Percentiles rank a stretch among this genome's conserved stretches.
These are phyloP conservation scores for Pseudopyrenochaeta lycopersici DNA, from an alignment of 2,329 filamentous ascomycete genomes.

Conservation along the genomic window DNA sequence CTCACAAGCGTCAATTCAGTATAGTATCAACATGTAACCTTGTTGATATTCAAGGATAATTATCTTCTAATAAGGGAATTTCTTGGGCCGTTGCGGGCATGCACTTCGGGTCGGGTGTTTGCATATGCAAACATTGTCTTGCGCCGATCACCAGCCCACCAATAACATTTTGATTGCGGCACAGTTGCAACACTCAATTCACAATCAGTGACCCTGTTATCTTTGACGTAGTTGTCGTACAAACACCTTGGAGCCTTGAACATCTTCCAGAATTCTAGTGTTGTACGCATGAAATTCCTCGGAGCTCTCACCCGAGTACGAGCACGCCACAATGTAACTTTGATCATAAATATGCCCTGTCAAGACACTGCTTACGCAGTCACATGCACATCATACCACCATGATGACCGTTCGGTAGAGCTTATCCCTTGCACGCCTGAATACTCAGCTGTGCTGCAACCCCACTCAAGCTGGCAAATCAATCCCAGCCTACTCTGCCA, in stretches of 20 bases:
- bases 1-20: no score
- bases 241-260: neutral
- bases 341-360: neutral
- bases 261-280: neutral
- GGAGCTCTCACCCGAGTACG: neutral
- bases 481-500: no score
- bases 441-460: neutral
- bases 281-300: no score
- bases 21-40: no score
- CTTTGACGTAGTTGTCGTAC: neutral
- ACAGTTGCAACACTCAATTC: neutral
- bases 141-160: neutral
- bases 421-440: neutral
- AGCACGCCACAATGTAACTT: neutral
- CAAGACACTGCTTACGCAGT: neutral
- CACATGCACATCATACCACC: neutral
- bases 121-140: neutral
- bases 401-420: neutral
- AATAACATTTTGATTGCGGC: constrained; percentile 4
- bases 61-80: no score
- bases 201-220: neutral
- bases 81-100: no score
- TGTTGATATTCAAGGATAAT: no score
- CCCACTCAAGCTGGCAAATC: no score
- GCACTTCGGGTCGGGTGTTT: neutral